Evolutionary conservation across 768 basidiomycete genomes (phyloP).

Genomic region (Fibroporia radiculosa): DNA sequence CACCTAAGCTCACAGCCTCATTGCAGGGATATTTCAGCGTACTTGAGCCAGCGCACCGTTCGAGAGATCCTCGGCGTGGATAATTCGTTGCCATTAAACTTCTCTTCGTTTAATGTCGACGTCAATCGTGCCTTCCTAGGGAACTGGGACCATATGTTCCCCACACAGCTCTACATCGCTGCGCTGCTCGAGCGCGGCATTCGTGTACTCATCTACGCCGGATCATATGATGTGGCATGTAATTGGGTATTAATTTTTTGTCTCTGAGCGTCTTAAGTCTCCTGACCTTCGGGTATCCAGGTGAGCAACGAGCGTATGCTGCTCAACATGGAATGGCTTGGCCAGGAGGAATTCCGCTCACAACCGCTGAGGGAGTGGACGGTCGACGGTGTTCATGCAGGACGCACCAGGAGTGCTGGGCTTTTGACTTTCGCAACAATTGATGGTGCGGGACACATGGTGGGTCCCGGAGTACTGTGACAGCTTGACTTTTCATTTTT

Average conservation of each 20-base stretch:
- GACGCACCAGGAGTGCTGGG: slow-evolving; percentile 43
- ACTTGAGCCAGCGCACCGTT: slow-evolving; percentile 51
- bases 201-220: slow-evolving; percentile 47
- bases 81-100: slow-evolving; percentile 31
- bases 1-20: no score
- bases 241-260: slow-evolving; percentile 34
- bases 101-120: slow-evolving; percentile 29
- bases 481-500: not conserved
- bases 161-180: slow-evolving; percentile 35
- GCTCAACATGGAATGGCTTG: slow-evolving; percentile 51
- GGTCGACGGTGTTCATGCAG: slow-evolving; percentile 44
- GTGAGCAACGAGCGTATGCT: slow-evolving; percentile 62
- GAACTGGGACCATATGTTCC: slow-evolving; percentile 33
- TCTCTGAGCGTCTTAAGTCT: not conserved
- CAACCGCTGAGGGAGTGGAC: slow-evolving; percentile 44
- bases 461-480: slow-evolving; percentile 15
- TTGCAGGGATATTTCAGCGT: slow-evolving; percentile 51
- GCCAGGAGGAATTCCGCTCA: slow-evolving; percentile 37
- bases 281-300: slow-evolving; percentile 1
- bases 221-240: slow-evolving; percentile 48
- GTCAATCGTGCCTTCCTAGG: slow-evolving; percentile 43
- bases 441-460: slow-evolving; percentile 69
- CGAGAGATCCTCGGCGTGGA: slow-evolving; percentile 59
- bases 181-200: slow-evolving; percentile 48
- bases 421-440: slow-evolving; percentile 59